Evolutionary conservation across 768 basidiomycete genomes (phyloP), one percentile per base, ranked within the genome.

Genomic region (Amylocystis lapponica): DNA sequence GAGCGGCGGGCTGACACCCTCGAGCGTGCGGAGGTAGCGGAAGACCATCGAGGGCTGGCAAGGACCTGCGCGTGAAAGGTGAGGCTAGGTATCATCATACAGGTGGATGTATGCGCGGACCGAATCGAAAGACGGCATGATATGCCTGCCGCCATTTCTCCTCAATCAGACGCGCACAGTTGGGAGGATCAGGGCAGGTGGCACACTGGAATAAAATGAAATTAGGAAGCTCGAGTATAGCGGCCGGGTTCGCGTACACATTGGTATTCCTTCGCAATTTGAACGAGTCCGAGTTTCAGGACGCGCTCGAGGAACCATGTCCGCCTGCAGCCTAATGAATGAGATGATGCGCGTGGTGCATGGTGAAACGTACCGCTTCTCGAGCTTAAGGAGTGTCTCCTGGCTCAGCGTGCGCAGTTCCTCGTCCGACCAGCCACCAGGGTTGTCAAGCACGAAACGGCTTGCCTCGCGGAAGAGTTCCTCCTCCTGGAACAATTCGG

Each of bases 261-360:
- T 78, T 88, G 84, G 55, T 96, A 96, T 56, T 96, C 93, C 61
- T 94, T 93, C n/a, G 87, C 79, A 19, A 95, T 74, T 49, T 83
- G 78, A 0, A 86, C 86, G 30, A 91, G 69, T 2, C 91, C 90
- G 9, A 97, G 78, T 60, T 96, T 96, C 49, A 96, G 71, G 13
- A 97, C 86, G 16, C 94, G 80, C 60, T 97, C 94, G 16, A 96
- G 75, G 66, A 96, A 96, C 93, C 93, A 96, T 41, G 83, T 94
- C 45, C 94, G 78, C 27, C 91, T 90, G 51, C 13, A 25, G 30
- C 22, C 26, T 27, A 19, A 30, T 17, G 12, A 33, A 47, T 42
- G 3, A 29, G 37, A 19, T 4, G 35, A 36, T 27, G 19, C 3
- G 12, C 17, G 14, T 13, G 21, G 37, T 4, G 41, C 11, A 27